phyloP scores from a whole-genome alignment of 1,284 basidiomycete species.

The Ustilago esculenta region DNA sequence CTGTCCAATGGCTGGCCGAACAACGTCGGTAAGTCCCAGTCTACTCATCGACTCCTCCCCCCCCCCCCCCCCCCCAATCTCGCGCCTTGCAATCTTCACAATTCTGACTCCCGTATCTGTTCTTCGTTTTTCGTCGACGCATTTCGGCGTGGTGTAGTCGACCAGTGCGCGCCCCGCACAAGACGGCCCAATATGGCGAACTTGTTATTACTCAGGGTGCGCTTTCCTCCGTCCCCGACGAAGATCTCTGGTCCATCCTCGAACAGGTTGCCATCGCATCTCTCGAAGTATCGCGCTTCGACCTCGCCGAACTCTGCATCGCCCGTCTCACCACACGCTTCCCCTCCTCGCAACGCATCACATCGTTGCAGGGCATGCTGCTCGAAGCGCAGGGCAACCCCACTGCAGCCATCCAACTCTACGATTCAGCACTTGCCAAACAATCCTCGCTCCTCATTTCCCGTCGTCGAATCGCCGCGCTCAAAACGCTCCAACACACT shows the following conservation, averaged over 20 bases:
- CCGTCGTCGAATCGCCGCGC: constrained; percentile 82
- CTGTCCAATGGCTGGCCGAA: constrained; percentile 50
- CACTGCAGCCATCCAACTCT: constrained; percentile 74
- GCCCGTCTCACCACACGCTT: constrained; percentile 77
- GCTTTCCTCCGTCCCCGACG: constrained; percentile 69
- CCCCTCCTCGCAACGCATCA: constrained; percentile 82
- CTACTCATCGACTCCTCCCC: no score
- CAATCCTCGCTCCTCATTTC: constrained; percentile 81
- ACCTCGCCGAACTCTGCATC: constrained; percentile 83
- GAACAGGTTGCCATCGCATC: constrained; percentile 89
- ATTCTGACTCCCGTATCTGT: no score
- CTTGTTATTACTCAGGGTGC: constrained; percentile 70
- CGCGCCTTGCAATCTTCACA: neutral
- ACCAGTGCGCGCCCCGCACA: constrained; percentile 74
- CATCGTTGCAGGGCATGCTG: constrained; percentile 83
- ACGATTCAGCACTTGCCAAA: constrained; percentile 75
- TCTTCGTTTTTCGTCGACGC: no score
- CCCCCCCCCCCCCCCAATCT: neutral
- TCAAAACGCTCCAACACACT: constrained; percentile 40
- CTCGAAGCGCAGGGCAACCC: constrained; percentile 77
- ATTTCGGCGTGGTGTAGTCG: constrained; percentile 13
- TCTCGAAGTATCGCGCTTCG: constrained; percentile 80
- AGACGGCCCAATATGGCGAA: constrained; percentile 75
- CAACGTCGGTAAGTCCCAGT: constrained; percentile 48
- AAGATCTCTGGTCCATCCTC: constrained; percentile 77